phyloP scores from a whole-genome alignment of 2,329 filamentous ascomycete genomes.

The Phoma sp. region DNA sequence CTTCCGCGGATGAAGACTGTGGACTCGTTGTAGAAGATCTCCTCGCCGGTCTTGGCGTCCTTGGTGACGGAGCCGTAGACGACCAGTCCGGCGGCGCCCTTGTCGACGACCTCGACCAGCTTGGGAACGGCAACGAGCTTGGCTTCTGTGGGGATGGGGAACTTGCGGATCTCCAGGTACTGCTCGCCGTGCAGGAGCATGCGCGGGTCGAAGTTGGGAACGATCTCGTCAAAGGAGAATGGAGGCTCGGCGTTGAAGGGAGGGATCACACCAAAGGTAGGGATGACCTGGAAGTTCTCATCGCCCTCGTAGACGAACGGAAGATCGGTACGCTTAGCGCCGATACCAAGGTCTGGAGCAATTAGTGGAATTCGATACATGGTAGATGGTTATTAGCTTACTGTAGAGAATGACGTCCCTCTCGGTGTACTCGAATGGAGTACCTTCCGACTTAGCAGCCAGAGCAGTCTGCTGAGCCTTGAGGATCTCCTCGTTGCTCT shows the following conservation, averaged over 20 bases:
- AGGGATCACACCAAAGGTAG: slow-evolving; percentile 96
- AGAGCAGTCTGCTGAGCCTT: slow-evolving; percentile 78
- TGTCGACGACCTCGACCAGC: slow-evolving; percentile 94
- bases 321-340: slow-evolving; percentile 88
- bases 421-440: slow-evolving; percentile 82
- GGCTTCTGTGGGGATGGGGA: slow-evolving; percentile 84
- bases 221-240: slow-evolving; percentile 79
- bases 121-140: slow-evolving; percentile 76
- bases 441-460: slow-evolving; percentile 72
- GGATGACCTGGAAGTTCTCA: slow-evolving; percentile 91
- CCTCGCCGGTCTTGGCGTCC: slow-evolving; percentile 82
- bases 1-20: slow-evolving; percentile 91
- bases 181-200: slow-evolving; percentile 99
- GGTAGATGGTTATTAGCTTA: slow-evolving; percentile 27
- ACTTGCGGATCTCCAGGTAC: slow-evolving; percentile 92
- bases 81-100: slow-evolving; percentile 86
- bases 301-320: slow-evolving; percentile 87
- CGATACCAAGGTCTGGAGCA: slow-evolving; percentile 74
- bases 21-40: slow-evolving; percentile 95
- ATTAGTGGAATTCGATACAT: slow-evolving; percentile 23
- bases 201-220: slow-evolving; percentile 97
- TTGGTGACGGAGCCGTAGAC: slow-evolving; percentile 82
- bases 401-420: slow-evolving; percentile 91
- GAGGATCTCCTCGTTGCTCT: slow-evolving; percentile 70
- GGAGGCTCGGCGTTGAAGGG: slow-evolving; percentile 82